These are phyloP conservation scores for Phoma sp. DNA, from an alignment of 2,329 filamentous ascomycete species.

Conservation along the genomic window DNA sequence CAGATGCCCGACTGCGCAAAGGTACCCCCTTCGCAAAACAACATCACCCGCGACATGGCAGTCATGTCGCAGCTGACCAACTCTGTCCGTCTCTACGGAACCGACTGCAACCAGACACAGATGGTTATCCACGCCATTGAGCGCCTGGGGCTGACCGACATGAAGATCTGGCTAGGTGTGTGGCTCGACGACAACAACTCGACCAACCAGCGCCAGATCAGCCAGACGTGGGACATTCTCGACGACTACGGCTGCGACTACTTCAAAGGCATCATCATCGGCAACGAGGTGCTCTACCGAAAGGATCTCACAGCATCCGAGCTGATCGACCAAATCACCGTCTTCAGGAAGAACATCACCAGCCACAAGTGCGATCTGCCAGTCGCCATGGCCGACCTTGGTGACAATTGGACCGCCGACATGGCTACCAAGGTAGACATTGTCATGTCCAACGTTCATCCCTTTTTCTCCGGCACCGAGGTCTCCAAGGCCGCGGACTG, in stretches of 20 bases:
- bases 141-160: constrained; percentile 71
- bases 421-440: constrained; percentile 78
- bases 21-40: constrained; percentile 87
- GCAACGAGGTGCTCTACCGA: constrained; percentile 68
- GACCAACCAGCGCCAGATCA: constrained; percentile 81
- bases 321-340: constrained; percentile 68
- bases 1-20: constrained; percentile 85
- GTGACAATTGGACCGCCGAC: constrained; percentile 79
- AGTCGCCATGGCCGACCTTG: constrained; percentile 86
- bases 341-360: constrained; percentile 73
- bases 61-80: constrained; percentile 90
- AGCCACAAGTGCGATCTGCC: constrained; percentile 71
- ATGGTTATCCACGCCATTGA: constrained; percentile 88
- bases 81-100: constrained; percentile 87
- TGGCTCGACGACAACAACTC: constrained; percentile 87
- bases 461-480: constrained; percentile 85
- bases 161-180: constrained; percentile 94
- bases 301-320: constrained; percentile 69
- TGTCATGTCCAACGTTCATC: constrained; percentile 96
- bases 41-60: constrained; percentile 88
- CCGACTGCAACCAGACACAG: constrained; percentile 96
- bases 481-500: constrained; percentile 73
- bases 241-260: constrained; percentile 62
- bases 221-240: constrained; percentile 84
- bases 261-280: constrained; percentile 68